Conservation (phyloP, 805 yeast genomes). For the Sugiyamaella marilandica region DNA sequence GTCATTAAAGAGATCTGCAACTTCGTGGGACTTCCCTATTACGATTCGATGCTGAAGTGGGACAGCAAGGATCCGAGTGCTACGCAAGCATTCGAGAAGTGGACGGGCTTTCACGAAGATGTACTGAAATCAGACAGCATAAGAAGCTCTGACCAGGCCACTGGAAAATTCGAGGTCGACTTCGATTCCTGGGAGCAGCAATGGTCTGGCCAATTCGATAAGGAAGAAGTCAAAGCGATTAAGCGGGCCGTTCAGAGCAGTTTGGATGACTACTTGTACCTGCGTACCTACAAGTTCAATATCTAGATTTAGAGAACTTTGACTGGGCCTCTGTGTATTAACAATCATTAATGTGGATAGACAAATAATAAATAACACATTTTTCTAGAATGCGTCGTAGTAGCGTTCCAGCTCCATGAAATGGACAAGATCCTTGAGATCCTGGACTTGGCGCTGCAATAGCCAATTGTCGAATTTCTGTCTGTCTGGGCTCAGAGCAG, state of each 20-base stretch:
- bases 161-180: conserved; percentile 17
- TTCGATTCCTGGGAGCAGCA: conserved; percentile 21
- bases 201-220: conserved; percentile 19
- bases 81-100: conserved; percentile 21
- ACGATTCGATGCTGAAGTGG: conserved; percentile 23
- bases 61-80: conserved; percentile 17
- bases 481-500: neutral
- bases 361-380: neutral
- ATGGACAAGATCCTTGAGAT: conserved; percentile 15
- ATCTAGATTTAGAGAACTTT: neutral
- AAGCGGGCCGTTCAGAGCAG: conserved; percentile 18
- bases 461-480: conserved; percentile 6
- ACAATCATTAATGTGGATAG: neutral
- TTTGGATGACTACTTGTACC: conserved; percentile 24
- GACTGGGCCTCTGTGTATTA: no score
- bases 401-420: conserved; percentile 21
- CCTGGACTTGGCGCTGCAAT: conserved; percentile 9
- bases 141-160: conserved; percentile 2
- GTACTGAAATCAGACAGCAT: conserved; percentile 23
- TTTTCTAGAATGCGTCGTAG: conserved; percentile 10
- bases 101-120: conserved; percentile 27
- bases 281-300: conserved; percentile 18
- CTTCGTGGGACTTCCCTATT: conserved; percentile 17
- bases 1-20: conserved; percentile 20
- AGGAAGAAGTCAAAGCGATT: conserved; percentile 16